Evolutionary conservation across 2,329 filamentous ascomycete genomes (phyloP).

Genomic region (Aureobasidium mangrovei): DNA sequence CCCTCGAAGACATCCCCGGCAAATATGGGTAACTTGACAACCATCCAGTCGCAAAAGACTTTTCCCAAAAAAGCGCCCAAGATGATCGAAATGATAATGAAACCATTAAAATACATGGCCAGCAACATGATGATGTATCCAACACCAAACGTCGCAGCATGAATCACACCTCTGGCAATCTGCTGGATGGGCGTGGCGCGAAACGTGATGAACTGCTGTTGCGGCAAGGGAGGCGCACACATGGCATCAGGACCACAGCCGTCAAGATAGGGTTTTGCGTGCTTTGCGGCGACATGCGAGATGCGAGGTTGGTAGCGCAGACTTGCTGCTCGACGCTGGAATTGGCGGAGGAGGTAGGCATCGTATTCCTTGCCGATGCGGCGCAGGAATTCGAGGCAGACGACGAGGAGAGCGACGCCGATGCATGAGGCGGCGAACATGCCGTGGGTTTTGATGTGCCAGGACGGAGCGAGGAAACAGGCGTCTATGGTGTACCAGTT

Average conservation of each 20-base stretch:
- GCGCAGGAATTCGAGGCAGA: slow-evolving; percentile 63
- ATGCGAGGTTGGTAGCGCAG: not conserved
- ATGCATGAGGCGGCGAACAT: slow-evolving; percentile 77
- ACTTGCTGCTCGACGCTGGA: not conserved
- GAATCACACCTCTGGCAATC: slow-evolving; percentile 49
- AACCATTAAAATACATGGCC: slow-evolving; percentile 58
- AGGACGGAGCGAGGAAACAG: slow-evolving; percentile 60
- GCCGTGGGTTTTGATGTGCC: slow-evolving; percentile 59
- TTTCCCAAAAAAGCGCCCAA: slow-evolving; percentile 65
- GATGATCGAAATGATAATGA: slow-evolving; percentile 73
- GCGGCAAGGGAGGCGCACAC: slow-evolving; percentile 46
- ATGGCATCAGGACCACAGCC: slow-evolving; percentile 8
- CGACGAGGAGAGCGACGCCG: slow-evolving; percentile 64
- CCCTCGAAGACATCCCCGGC: not conserved
- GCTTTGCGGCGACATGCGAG: not conserved
- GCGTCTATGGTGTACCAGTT: slow-evolving; percentile 67
- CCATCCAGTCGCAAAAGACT: slow-evolving; percentile 61
- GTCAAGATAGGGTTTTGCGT: not conserved
- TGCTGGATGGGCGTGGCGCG: slow-evolving; percentile 3
- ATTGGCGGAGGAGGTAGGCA: slow-evolving; percentile 41
- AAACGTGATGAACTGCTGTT: slow-evolving; percentile 47
- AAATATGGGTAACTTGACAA: not conserved
- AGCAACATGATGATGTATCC: slow-evolving; percentile 74
- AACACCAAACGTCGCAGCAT: slow-evolving; percentile 62
- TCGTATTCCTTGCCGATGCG: slow-evolving; percentile 66